Evolutionary conservation across 805 yeast genomes (phyloP), one percentile per base, ranked within the genome.

Genomic region (Teunomyces stri): DNA sequence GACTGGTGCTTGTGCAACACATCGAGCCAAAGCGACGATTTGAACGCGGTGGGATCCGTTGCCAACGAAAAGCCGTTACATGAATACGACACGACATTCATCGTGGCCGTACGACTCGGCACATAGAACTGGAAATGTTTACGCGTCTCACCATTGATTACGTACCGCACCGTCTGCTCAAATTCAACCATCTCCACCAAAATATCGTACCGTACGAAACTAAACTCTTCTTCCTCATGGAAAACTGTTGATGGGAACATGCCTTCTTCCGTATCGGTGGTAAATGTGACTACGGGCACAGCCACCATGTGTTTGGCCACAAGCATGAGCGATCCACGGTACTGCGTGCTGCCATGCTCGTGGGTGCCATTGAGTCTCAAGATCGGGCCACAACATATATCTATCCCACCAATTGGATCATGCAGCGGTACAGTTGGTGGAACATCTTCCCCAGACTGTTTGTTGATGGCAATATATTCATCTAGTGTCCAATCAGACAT

Each of bases 61-160:
- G 77, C 78, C 43, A 87, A 62, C 1, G 96, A 87, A 63, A 90
- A 92, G 9, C 97, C 97, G 61, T 91, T 91, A 69, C 97, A 91
- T 1, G 96, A 88, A 64, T 79, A 85, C 16, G 92, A 85, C 66
- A 90, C 76, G 5, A 85, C 76, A 62, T 90, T 91, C 89, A 89
- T 89, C 21, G 90, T 77, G 60, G 83, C 82, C 2, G 68, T 58
- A 1, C 57, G 52, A 0, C 85, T 70, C 0, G 97, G 97, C 2
- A 91, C 58, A 61, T 66, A 87, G 59, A 91, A 90, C 52, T 81
- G 78, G 61, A 75, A 87, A 43, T 60, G 57, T 42, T 55, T 60
- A 22, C 56, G 57, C 37, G 43, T 21, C 12, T 58, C 58, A 10
- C 63, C 74, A 54, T 87, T 82, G 46, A 91, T 69, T 3, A 69